Evolutionary conservation across 1,139 yeast species (phyloP).

Genomic region (Groenewaldozyma auringiensis): DNA sequence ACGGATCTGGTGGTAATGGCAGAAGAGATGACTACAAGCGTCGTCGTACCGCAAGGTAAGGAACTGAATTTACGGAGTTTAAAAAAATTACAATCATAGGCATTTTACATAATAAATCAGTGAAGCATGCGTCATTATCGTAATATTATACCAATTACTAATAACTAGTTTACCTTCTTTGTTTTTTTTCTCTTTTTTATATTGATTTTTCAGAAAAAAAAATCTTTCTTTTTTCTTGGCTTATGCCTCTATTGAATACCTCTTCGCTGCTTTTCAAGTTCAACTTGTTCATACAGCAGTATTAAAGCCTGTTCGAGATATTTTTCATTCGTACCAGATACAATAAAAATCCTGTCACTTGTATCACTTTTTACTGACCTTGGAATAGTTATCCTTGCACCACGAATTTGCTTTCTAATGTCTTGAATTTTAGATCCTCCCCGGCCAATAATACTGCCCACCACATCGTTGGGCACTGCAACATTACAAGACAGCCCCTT

Average conservation of each 20-base stretch:
- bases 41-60: neutral
- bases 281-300: constrained; percentile 65
- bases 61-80: no score
- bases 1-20: constrained; percentile 2
- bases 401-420: constrained; percentile 61
- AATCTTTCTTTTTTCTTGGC: neutral
- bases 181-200: no score
- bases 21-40: neutral
- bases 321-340: constrained; percentile 45
- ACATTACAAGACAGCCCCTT: constrained; percentile 23
- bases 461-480: constrained; percentile 72
- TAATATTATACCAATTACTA: neutral
- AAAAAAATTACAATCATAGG: no score
- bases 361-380: constrained; percentile 56
- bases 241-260: neutral
- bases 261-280: constrained; percentile 70
- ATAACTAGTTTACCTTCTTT: neutral
- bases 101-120: no score
- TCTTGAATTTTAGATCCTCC: constrained; percentile 84
- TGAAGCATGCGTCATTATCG: neutral
- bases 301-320: constrained; percentile 41
- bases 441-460: constrained; percentile 86
- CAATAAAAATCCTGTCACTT: constrained; percentile 63
- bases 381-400: constrained; percentile 74
- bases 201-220: neutral